These are phyloP conservation scores for Trametes punicea DNA, from an alignment of 768 basidiomycete species.

Conservation along the genomic window DNA sequence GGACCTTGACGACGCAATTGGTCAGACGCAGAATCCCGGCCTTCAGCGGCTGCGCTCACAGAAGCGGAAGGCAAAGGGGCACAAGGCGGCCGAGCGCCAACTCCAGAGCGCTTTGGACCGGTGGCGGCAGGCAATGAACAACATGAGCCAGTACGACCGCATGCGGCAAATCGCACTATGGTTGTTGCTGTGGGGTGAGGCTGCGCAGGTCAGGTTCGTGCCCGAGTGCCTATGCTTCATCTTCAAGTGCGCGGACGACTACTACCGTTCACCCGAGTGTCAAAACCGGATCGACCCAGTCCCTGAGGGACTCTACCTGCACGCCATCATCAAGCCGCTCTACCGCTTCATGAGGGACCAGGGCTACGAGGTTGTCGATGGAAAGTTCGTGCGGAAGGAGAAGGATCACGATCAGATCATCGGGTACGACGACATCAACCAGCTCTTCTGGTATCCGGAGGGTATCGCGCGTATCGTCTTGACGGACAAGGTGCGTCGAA, in stretches of 20 bases:
- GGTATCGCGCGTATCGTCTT: conserved; percentile 91
- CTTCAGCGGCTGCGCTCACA: conserved; percentile 79
- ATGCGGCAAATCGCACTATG: conserved; percentile 94
- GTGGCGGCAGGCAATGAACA: conserved; percentile 98
- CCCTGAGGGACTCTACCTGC: conserved; percentile 92
- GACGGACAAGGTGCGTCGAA: conserved; percentile 69
- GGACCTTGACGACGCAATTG: conserved; percentile 96
- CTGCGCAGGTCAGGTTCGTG: conserved; percentile 93
- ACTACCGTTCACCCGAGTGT: conserved; percentile 98
- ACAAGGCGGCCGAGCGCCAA: conserved; percentile 57
- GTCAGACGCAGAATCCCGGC: conserved; percentile 88
- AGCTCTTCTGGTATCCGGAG: conserved; percentile 99
- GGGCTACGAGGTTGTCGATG: conserved; percentile 94
- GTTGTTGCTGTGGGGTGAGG: conserved; percentile 97
- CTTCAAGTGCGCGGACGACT: conserved; percentile 99
- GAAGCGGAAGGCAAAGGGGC: conserved; percentile 46
- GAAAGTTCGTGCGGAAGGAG: conserved; percentile 91
- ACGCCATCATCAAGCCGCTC: conserved; percentile 86
- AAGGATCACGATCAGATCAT: conserved; percentile 92
- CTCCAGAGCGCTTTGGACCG: conserved; percentile 83
- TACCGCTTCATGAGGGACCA: conserved; percentile 98
- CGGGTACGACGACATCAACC: conserved; percentile 98
- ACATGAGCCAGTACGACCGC: conserved; percentile 97
- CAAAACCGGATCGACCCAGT: conserved; percentile 90
- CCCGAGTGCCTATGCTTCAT: conserved; percentile 99